Evolutionary conservation across 179 eudicot species (phyloP), one percentile per base, ranked within the genome.

Genomic region (Vitellaria paradoxa): DNA sequence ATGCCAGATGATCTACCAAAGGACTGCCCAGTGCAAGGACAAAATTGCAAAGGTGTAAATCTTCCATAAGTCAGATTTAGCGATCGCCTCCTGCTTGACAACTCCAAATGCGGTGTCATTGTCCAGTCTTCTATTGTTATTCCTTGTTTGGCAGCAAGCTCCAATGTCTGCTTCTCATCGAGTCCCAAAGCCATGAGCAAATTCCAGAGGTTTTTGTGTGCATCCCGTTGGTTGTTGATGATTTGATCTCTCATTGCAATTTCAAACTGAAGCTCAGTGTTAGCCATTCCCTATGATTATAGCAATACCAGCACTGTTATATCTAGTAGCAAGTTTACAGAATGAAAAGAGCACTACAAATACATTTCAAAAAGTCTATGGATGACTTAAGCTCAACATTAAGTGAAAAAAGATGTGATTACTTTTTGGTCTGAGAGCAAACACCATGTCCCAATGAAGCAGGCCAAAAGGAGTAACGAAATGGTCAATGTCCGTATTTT

Each of bases 221-320:
- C 87, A 88, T 92, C 94, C 52, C 86, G 81, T 65, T 89, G 97
- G 81, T 81, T 87, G 82, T 89, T 74, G 68, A 92, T 92, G 63
- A 90, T 80, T 79, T 92, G 97, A 85, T 92, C 97, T 76, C 94
- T 87, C 90, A 87, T 90, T 72, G 97, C 97, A 66, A 90, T 86
- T 84, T 92, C 94, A 82, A 88, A 89, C 82, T 92, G 97, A 77
- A 92, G 94, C 83, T 92, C 97, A 6, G 92, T 84, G 76, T 92
- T 90, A 6, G 89, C 87, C 92, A 92, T 92, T 42, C 93, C 97
- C 97, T 92, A 71, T 74, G 81, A 18, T 57, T 14, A 26, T 77
- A 18, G 23, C 42, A 73, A 23, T 9, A 62, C 9, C 47, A 74
- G 5, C 13, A 50, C 7, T 69, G 9, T 64, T 17, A 74, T 64